Evolutionary conservation across 192 early-diverging fungal genomes (phyloP).

Genomic region (Coemansia sp.): DNA sequence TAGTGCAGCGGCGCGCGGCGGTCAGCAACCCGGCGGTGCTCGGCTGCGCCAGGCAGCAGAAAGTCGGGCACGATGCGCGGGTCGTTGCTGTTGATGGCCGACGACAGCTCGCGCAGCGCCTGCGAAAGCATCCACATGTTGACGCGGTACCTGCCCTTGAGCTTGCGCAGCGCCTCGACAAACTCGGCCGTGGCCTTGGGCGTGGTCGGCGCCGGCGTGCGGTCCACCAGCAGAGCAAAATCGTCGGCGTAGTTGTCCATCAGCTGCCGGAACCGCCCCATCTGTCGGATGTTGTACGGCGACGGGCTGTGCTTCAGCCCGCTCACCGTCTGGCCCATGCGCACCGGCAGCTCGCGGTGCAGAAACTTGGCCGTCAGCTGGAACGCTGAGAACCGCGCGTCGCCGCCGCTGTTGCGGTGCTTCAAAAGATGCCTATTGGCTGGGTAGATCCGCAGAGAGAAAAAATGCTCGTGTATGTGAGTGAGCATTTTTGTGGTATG

Average conservation of each 20-base stretch:
- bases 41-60: slow-evolving; percentile 14
- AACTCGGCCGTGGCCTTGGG: slow-evolving; percentile 46
- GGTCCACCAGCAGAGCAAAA: slow-evolving; percentile 45
- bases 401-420: slow-evolving; percentile 42
- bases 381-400: slow-evolving; percentile 42
- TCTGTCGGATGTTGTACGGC: slow-evolving; percentile 46
- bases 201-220: slow-evolving; percentile 28
- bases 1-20: slow-evolving; percentile 15
- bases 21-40: background rate
- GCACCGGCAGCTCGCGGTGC: slow-evolving; percentile 61
- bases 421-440: slow-evolving; percentile 41
- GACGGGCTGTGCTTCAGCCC: slow-evolving; percentile 53
- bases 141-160: slow-evolving; percentile 34
- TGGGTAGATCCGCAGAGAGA: background rate
- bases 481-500: background rate
- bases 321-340: slow-evolving; percentile 59
- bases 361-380: slow-evolving; percentile 58
- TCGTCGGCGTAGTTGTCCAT: slow-evolving; percentile 58
- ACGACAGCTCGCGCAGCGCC: slow-evolving; percentile 48
- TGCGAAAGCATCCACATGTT: slow-evolving; percentile 45
- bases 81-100: slow-evolving; percentile 45
- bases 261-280: slow-evolving; percentile 54
- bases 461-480: background rate
- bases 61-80: slow-evolving; percentile 31
- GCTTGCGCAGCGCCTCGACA: slow-evolving; percentile 37